These are phyloP conservation scores for Salix purpurea DNA, from an alignment of 345 rosid genomes.

Conservation along the genomic window DNA sequence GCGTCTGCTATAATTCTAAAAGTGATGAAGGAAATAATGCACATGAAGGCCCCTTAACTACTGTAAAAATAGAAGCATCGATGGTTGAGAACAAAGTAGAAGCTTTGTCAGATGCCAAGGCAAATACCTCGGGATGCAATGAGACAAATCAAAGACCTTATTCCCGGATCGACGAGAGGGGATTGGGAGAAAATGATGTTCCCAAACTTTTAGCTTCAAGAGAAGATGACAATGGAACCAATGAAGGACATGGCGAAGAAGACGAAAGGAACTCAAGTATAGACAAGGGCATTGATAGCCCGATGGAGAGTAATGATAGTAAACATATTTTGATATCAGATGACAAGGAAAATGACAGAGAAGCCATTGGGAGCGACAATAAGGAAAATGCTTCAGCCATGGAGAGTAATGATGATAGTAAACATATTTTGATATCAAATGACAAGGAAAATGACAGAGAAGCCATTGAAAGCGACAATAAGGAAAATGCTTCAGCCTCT, in stretches of 20 bases:
- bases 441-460: slow-evolving; percentile 22
- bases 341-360: slow-evolving; percentile 23
- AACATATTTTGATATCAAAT: slow-evolving; percentile 20
- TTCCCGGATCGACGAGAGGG: not conserved
- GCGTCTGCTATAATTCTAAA: slow-evolving; percentile 11
- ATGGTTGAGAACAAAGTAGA: slow-evolving; percentile 18
- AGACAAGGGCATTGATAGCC: slow-evolving; percentile 5
- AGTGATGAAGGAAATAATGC: slow-evolving; percentile 11
- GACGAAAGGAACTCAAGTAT: slow-evolving; percentile 6
- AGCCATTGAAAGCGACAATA: slow-evolving; percentile 34
- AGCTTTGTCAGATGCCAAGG: slow-evolving; percentile 10
- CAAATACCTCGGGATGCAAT: slow-evolving; percentile 1
- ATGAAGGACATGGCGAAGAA: slow-evolving; percentile 9
- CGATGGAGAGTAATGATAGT: slow-evolving; percentile 19
- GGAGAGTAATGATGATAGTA: slow-evolving; percentile 19
- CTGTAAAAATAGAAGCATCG: slow-evolving; percentile 4
- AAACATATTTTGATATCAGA: slow-evolving; percentile 21
- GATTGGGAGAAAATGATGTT: not conserved
- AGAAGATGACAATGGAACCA: not conserved
- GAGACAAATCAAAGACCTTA: not conserved
- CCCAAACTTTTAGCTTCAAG: not conserved
- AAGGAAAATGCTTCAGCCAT: slow-evolving; percentile 54
- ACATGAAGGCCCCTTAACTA: not conserved
- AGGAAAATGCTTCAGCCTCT: slow-evolving; percentile 50
- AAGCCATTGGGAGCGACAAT: slow-evolving; percentile 30